Percentiles rank a stretch among this genome's conserved stretches.
Conservation (phyloP, 768 basidiomycete species). For the Suillus hirtellus region DNA sequence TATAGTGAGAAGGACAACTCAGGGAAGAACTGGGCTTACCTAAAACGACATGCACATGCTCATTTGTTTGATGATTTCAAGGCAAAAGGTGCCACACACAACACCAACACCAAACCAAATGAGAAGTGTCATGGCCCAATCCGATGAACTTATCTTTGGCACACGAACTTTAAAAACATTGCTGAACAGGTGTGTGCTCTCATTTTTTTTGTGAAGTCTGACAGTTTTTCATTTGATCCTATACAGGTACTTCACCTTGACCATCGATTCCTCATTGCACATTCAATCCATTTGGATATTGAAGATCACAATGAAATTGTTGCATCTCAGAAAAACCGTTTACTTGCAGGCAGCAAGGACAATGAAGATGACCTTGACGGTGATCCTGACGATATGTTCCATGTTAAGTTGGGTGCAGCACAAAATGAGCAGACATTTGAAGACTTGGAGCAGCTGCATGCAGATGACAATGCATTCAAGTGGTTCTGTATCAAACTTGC, state of each 20-base stretch:
- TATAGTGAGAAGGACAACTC: neutral
- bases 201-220: neutral
- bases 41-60: conserved; percentile 31
- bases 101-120: conserved; percentile 35
- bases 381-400: neutral
- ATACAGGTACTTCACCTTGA: conserved; percentile 34
- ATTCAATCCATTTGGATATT: conserved; percentile 2
- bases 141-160: conserved; percentile 26
- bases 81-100: conserved; percentile 30
- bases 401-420: conserved; percentile 9
- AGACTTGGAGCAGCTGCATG: conserved; percentile 6
- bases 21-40: conserved; percentile 33
- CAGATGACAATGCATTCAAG: conserved; percentile 7
- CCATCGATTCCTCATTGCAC: neutral
- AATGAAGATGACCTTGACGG: neutral
- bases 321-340: conserved; percentile 7
- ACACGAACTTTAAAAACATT: conserved; percentile 37
- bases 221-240: neutral
- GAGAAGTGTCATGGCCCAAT: conserved; percentile 32
- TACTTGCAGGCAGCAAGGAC: neutral
- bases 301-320: neutral
- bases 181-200: conserved; percentile 30
- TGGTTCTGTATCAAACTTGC: too few relatives aligned
- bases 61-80: conserved; percentile 36
- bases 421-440: conserved; percentile 3